Evolutionary conservation across 257 asterid genomes (phyloP).

Genomic region (Gentiana straminea): DNA sequence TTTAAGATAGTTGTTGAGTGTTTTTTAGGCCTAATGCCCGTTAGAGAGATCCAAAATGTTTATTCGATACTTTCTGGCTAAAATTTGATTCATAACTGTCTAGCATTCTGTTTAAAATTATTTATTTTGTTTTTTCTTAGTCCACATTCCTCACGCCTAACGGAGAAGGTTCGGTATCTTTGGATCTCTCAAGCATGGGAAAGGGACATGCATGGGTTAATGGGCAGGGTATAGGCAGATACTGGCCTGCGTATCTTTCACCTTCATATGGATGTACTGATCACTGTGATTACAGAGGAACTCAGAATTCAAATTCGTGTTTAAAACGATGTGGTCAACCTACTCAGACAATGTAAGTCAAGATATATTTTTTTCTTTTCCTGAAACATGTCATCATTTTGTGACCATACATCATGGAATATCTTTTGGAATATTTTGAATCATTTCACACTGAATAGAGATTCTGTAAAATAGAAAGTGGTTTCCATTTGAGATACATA

Average conservation of each 20-base stretch:
- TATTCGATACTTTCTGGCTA: too few relatives aligned
- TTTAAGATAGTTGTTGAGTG: too few relatives aligned
- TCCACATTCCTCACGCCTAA: slow-evolving; percentile 42
- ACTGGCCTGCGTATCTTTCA: slow-evolving; percentile 70
- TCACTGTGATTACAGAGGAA: slow-evolving; percentile 65
- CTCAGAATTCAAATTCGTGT: slow-evolving; percentile 53
- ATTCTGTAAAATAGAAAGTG: too few relatives aligned
- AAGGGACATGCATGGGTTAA: slow-evolving; percentile 79
- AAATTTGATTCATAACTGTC: too few relatives aligned
- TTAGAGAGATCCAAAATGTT: too few relatives aligned
- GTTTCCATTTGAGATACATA: too few relatives aligned
- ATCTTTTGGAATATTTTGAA: too few relatives aligned
- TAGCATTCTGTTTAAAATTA: too few relatives aligned
- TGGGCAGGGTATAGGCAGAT: slow-evolving; percentile 55
- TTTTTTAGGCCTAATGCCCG: too few relatives aligned
- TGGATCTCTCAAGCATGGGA: slow-evolving; percentile 67
- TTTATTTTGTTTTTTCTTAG: slow-evolving; percentile 20
- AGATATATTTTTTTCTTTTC: not conserved
- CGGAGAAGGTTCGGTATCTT: slow-evolving; percentile 46
- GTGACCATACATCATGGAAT: not conserved
- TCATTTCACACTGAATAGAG: too few relatives aligned
- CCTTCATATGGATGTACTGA: slow-evolving; percentile 60
- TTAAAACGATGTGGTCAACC: slow-evolving; percentile 68
- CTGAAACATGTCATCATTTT: not conserved
- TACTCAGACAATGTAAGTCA: slow-evolving; percentile 60